Evolutionary conservation across 2,329 filamentous ascomycete genomes (phyloP), one percentile per base, ranked within the genome.

Genomic region (Scedosporium dehoogii): DNA sequence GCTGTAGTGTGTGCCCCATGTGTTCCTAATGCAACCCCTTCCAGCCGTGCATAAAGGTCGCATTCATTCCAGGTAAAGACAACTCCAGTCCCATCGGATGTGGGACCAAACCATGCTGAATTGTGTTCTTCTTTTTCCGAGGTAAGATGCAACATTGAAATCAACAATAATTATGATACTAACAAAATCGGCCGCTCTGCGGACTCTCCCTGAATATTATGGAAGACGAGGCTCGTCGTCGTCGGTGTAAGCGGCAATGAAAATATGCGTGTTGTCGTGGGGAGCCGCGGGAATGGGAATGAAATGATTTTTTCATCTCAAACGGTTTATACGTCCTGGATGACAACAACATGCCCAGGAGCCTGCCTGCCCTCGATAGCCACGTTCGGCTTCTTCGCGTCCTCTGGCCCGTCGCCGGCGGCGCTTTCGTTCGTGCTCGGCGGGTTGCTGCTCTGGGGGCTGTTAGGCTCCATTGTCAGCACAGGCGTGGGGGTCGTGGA

Each of bases 391-490:
- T 67, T 70, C 58, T 63, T 63, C 46, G 67, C 67, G 10, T 74
- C 72, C 18, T 71, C 70, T 10, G 69, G 67, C 6, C 69, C 68
- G 33, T 75, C 74, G 25, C 76, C 79, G 14, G 76, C 71, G 59
- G 83, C 81, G 69, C 85, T 86, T 44, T 79, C 79, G 66, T 80
- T 84, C 2, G 85, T 83, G 72, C 86, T 90, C 4, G 86, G 83
- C 2, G 86, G 79, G 64, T 82, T 85, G 70, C 79, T 86, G 71
- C 84, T 89, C 68, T 86, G 84, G 1, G 86, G 86, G 65, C 85
- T 89, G 70, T 89, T 89, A 46, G 84, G 83, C 68, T 87, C 87
- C 67, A 82, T 87, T 1, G 86, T 89, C 61, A 90, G 79, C 23
- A 81, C 80, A 1, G 88, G 89, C 0, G 87, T 88, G 7, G 86